Percentiles rank a stretch among this genome's conserved stretches.
phyloP scores from a whole-genome alignment of 2,329 filamentous ascomycete species.

The Colletotrichum australisinense region DNA sequence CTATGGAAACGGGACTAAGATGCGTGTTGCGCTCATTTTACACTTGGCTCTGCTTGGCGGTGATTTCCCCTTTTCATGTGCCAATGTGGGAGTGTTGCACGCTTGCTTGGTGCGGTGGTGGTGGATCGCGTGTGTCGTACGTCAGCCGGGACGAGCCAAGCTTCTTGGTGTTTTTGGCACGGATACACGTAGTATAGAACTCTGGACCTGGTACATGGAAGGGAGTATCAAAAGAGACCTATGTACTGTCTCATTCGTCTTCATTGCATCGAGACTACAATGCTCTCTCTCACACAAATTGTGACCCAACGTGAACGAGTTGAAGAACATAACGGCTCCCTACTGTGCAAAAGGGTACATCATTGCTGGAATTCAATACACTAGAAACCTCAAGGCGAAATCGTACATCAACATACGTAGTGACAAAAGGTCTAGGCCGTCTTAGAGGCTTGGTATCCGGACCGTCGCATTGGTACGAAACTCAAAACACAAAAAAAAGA shows the following conservation, averaged over 20 bases:
- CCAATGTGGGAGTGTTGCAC: not conserved
- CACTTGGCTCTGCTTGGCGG: constrained; percentile 30
- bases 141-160: constrained; percentile 32
- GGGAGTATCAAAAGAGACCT: not conserved
- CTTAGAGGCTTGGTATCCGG: not conserved
- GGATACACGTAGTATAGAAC: not conserved
- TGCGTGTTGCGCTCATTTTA: not conserved
- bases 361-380: too few relatives aligned
- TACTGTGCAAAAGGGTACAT: too few relatives aligned
- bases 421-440: not conserved
- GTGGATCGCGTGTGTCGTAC: constrained; percentile 19
- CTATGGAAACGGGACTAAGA: not conserved
- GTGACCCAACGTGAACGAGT: too few relatives aligned
- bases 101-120: not conserved
- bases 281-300: too few relatives aligned
- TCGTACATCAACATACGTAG: too few relatives aligned
- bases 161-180: constrained; percentile 28
- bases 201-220: not conserved
- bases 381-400: not conserved
- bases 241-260: too few relatives aligned
- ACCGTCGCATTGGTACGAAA: not conserved
- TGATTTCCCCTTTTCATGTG: not conserved
- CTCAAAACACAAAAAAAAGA: not conserved
- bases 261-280: too few relatives aligned
- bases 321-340: too few relatives aligned